These are phyloP conservation scores for Rhizoclosmatium hyalinum DNA, from an alignment of 371 early-diverging fungal genomes.

Conservation along the genomic window DNA sequence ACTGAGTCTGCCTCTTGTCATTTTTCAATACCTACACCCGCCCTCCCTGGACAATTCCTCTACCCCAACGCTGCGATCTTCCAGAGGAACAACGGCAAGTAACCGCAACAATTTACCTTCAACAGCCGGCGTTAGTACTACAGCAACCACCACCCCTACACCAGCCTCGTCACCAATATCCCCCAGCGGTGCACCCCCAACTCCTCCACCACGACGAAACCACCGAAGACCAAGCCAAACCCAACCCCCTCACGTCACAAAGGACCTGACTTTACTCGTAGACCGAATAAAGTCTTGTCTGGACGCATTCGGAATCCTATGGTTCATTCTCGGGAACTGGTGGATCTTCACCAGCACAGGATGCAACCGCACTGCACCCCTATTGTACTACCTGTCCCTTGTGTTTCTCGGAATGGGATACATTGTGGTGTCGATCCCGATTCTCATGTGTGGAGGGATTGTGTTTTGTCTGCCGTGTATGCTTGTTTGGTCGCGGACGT, in stretches of 20 bases:
- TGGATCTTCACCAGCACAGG: constrained; percentile 15
- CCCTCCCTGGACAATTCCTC: not conserved
- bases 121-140: not conserved
- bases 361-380: constrained; percentile 17
- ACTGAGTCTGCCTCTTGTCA: constrained; percentile 19
- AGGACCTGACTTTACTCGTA: not conserved
- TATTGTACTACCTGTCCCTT: constrained; percentile 21
- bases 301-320: constrained; percentile 20
- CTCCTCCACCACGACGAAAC: constrained; percentile 3
- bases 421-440: constrained; percentile 24
- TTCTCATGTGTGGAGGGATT: constrained; percentile 29
- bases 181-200: too few species aligned
- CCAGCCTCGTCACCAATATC: not conserved
- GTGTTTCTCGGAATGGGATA: constrained; percentile 30
- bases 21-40: constrained; percentile 30
- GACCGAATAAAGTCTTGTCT: constrained; percentile 15
- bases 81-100: not conserved
- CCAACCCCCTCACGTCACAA: not conserved
- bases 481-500: constrained; percentile 21
- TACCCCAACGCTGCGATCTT: not conserved
- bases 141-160: not conserved
- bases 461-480: constrained; percentile 38
- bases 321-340: constrained; percentile 37
- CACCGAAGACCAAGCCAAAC: constrained; percentile 1
- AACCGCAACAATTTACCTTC: not conserved